These are phyloP conservation scores for Beauveria australis DNA, from an alignment of 2,329 filamentous ascomycete species.

Conservation along the genomic window DNA sequence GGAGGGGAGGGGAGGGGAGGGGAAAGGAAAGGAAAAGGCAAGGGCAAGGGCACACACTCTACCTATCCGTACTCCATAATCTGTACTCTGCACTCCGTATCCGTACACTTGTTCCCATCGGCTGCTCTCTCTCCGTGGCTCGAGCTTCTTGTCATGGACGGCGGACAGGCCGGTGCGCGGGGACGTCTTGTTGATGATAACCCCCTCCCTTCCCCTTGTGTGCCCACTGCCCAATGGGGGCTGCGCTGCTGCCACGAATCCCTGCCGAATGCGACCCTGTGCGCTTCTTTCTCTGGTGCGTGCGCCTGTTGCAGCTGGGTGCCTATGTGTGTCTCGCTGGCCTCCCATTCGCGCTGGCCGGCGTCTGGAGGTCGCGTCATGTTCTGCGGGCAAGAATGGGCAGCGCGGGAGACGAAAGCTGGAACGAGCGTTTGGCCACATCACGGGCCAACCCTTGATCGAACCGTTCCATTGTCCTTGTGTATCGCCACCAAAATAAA, in stretches of 20 bases:
- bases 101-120: neutral
- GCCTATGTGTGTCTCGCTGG: neutral
- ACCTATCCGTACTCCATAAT: too few species aligned
- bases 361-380: neutral
- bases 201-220: neutral
- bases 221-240: neutral
- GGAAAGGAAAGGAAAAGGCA: too few species aligned
- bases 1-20: neutral
- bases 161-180: constrained; percentile 8
- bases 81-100: too few species aligned
- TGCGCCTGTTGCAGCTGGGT: constrained; percentile 1
- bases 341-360: constrained; percentile 6
- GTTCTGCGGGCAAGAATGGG: neutral
- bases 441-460: constrained; percentile 8
- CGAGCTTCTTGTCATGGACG: neutral
- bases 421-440: neutral
- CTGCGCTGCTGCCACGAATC: neutral
- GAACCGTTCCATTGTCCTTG: neutral
- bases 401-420: neutral
- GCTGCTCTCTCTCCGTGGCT: neutral
- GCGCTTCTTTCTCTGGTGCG: neutral
- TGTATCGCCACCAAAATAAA: neutral
- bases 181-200: neutral
- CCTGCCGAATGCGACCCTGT: neutral
- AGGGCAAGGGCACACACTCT: neutral